Conservation (phyloP, 1,284 basidiomycete genomes). For the Pseudozyma flocculosa region DNA sequence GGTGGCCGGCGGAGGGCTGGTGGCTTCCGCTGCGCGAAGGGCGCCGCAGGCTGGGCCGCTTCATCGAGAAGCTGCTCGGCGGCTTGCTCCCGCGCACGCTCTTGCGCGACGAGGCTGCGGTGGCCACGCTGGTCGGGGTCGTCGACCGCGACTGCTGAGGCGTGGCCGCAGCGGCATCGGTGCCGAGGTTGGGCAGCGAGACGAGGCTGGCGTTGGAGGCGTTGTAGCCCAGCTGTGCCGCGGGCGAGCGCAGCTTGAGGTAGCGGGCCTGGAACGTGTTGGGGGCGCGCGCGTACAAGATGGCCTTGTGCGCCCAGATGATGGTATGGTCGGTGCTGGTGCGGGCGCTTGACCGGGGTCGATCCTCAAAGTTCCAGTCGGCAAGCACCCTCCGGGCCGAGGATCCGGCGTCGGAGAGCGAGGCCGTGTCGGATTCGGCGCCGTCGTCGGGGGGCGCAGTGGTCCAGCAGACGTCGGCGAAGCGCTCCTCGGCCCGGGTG, state of each 20-base stretch:
- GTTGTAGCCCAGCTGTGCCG: slow-evolving; percentile 39
- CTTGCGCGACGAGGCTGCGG: slow-evolving; percentile 2
- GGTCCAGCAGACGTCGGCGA: slow-evolving; percentile 50
- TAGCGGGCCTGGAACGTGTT: slow-evolving; percentile 49
- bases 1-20: no score
- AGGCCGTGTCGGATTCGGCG: slow-evolving; percentile 5
- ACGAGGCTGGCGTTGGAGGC: slow-evolving; percentile 33
- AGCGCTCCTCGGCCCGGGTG: slow-evolving; percentile 32
- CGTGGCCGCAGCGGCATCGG: not conserved
- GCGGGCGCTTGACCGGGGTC: not conserved
- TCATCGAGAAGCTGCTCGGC: slow-evolving; percentile 39
- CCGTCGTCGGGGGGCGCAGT: slow-evolving; percentile 8
- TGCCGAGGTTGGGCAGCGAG: slow-evolving; percentile 30
- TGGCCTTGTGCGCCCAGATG: slow-evolving; percentile 86
- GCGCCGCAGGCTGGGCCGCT: slow-evolving; percentile 12
- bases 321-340: slow-evolving; percentile 52
- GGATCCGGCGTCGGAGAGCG: slow-evolving; percentile 4
- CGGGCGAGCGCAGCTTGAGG: slow-evolving; percentile 70
- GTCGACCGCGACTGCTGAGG: not conserved
- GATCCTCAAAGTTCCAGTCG: slow-evolving; percentile 1
- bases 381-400: slow-evolving; percentile 1
- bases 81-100: slow-evolving; percentile 26
- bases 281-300: slow-evolving; percentile 84
- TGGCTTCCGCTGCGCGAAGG: slow-evolving; percentile 25
- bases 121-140: not conserved